A percentile compares a stretch with the other conserved stretches of the same genome.
Conservation (phyloP, 2,329 filamentous ascomycete genomes). For the Pestalotiopsis sp. region DNA sequence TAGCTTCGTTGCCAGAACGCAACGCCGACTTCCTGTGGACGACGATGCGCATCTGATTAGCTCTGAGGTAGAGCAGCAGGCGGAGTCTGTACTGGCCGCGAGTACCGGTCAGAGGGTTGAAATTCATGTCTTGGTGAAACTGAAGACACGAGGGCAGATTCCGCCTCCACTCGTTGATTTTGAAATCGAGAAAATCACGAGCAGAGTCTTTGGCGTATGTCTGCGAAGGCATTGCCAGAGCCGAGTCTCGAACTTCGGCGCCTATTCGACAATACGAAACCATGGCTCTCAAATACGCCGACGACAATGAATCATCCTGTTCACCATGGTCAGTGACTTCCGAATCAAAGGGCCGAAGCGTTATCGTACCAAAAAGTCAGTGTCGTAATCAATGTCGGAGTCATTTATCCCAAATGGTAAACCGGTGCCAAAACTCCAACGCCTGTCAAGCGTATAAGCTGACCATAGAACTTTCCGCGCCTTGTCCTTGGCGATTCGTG, state of each 20-base stretch:
- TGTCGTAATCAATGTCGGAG: slow-evolving; percentile 10
- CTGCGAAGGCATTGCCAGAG: neutral
- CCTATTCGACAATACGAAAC: slow-evolving; percentile 9
- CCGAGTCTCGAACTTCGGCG: slow-evolving; percentile 7
- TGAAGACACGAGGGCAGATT: neutral
- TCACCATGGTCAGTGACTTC: neutral
- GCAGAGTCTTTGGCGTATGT: slow-evolving; percentile 7
- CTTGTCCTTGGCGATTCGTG: neutral
- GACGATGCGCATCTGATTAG: slow-evolving; percentile 8
- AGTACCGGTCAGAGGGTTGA: slow-evolving; percentile 2
- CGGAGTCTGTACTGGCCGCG: slow-evolving; percentile 9
- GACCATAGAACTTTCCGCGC: slow-evolving; percentile 7
- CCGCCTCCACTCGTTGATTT: slow-evolving; percentile 2
- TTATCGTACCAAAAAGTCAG: slow-evolving; percentile 1
- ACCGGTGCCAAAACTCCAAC: slow-evolving; percentile 13
- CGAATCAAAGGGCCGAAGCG: neutral
- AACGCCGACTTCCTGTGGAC: slow-evolving; percentile 7
- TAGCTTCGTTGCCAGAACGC: neutral
- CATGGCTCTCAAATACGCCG: slow-evolving; percentile 7
- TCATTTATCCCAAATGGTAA: slow-evolving; percentile 9
- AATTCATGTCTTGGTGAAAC: neutral
- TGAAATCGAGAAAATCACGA: slow-evolving; percentile 6
- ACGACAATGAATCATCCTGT: slow-evolving; percentile 5
- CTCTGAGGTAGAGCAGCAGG: slow-evolving; percentile 9
- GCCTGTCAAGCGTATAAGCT: slow-evolving; percentile 8